Percentiles rank a stretch among this genome's conserved stretches.
phyloP scores from a whole-genome alignment of 768 basidiomycete genomes.

The Lactifluus pinguis region DNA sequence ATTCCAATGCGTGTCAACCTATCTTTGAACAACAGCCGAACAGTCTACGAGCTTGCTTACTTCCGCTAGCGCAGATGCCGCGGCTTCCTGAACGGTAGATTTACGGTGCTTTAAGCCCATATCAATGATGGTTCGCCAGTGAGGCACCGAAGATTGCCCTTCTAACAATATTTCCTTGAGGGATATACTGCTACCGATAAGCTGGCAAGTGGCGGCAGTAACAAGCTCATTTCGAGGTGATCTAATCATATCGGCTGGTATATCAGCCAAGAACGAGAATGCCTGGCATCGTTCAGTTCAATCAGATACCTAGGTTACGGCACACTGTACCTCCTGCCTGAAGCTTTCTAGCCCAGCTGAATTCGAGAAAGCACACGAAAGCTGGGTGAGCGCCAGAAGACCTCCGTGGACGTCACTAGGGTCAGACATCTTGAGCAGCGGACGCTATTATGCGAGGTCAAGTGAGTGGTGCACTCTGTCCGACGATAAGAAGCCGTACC shows the following conservation, averaged over 20 bases:
- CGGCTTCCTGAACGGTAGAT: constrained; percentile 61
- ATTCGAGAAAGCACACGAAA: constrained; percentile 52
- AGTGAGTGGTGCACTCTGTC: constrained; percentile 17
- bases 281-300: constrained; percentile 37
- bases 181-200: constrained; percentile 63
- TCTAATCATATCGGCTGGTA: constrained; percentile 52
- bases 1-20: constrained; percentile 31
- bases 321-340: constrained; percentile 35
- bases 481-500: constrained; percentile 32
- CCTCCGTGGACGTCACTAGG: constrained; percentile 70
- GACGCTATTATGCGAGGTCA: constrained; percentile 32
- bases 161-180: constrained; percentile 38
- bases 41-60: constrained; percentile 64
- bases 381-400: constrained; percentile 62
- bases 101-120: constrained; percentile 61
- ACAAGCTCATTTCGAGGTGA: constrained; percentile 64
- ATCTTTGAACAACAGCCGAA: constrained; percentile 60
- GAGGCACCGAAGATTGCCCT: constrained; percentile 36
- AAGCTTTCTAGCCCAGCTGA: constrained; percentile 10
- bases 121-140: constrained; percentile 66
- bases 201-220: constrained; percentile 58
- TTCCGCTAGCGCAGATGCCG: constrained; percentile 58
- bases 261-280: constrained; percentile 45
- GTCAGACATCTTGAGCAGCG: constrained; percentile 56
- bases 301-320: not conserved